Base-by-base conservation (phyloP, 768 basidiomycete species). In the Melanogaster broomeanus region DNA sequence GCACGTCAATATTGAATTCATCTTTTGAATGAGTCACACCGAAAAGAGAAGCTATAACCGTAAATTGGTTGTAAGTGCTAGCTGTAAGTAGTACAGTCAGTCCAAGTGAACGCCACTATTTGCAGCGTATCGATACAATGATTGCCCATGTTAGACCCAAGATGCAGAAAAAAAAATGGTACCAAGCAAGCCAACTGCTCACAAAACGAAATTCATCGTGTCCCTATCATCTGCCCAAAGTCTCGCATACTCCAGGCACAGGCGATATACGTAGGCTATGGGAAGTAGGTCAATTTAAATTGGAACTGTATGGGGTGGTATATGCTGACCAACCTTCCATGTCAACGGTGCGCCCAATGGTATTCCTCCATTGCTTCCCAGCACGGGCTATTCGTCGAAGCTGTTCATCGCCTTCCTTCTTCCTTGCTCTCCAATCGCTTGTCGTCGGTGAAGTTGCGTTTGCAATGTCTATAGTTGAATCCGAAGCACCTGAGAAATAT, bases 311-410 rank as follows among this genome's bases (percentile, higher is more conserved):
- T 25, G 6, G 9, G 38, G 18, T 46, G 44, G 28, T 42, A 21
- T 38, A 49, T 24, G 45, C 45, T 27, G 42, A 73, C 83, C 56
- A 55, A 92, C 93, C 88, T 81, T 98, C 92, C 90, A 97, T 93
- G 72, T 98, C 96, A 49, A 87, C 76, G 49, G 80, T 84, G 44
- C 96, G 72, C 24, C 91, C 92, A 18, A 92, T 79, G 1, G 84
- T 88, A 61, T 82, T 80, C 68, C 89, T 93, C 96, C 96, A 98
- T 52, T 90, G 81, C 63, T 93, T 86, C n/a, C 96, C 95, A 2
- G 93, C 92, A 38, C 85, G 74, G 0, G 96, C 95, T 34, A 98
- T 96, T 59, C 90, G 80, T 34, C 85, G 76, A 49, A 94, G 72
- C 42, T 85, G 78, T 24, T 74, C 73, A 63, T 96, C 92, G 4